Percentiles rank a stretch among this genome's conserved stretches.
Evolutionary conservation across 306 rosid genomes (phyloP).

Genomic region (Vachellia pachyceras): DNA sequence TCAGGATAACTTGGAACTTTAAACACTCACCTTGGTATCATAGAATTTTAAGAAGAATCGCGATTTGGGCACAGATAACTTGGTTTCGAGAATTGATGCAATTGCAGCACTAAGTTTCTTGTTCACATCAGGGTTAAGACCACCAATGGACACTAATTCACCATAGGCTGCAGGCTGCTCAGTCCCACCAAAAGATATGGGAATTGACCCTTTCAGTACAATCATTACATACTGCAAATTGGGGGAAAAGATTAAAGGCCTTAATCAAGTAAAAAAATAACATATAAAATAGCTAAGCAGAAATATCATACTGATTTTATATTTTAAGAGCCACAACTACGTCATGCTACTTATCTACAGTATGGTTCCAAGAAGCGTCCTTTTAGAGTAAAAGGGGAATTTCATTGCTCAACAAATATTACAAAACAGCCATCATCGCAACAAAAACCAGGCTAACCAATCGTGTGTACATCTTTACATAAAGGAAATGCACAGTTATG

Average conservation of each 20-base stretch:
- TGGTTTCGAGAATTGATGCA: conserved; percentile 66
- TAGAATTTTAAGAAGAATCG: conserved; percentile 79
- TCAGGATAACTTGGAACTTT: conserved; percentile 31
- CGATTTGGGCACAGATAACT: conserved; percentile 76
- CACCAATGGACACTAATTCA: conserved; percentile 89
- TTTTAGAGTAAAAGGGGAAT: not conserved
- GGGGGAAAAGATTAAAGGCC: not conserved
- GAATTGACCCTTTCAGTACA: conserved; percentile 86
- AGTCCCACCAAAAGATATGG: conserved; percentile 76
- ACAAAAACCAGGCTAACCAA: not conserved
- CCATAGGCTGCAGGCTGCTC: conserved; percentile 91
- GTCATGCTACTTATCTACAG: not conserved
- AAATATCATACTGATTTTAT: not conserved
- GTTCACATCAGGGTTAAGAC: conserved; percentile 75
- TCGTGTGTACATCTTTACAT: not conserved
- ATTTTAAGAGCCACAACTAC: conserved; percentile 2
- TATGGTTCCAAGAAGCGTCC: not conserved
- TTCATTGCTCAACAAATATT: not conserved
- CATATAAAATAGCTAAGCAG: not conserved
- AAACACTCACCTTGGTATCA: conserved; percentile 75
- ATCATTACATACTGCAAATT: conserved; percentile 81
- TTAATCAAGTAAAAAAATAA: not conserved
- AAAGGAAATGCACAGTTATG: not conserved
- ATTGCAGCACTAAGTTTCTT: conserved; percentile 83
- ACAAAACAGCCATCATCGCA: not conserved